Base-by-base conservation (phyloP, 129 eudicot species). In the Mikania micrantha region DNA sequence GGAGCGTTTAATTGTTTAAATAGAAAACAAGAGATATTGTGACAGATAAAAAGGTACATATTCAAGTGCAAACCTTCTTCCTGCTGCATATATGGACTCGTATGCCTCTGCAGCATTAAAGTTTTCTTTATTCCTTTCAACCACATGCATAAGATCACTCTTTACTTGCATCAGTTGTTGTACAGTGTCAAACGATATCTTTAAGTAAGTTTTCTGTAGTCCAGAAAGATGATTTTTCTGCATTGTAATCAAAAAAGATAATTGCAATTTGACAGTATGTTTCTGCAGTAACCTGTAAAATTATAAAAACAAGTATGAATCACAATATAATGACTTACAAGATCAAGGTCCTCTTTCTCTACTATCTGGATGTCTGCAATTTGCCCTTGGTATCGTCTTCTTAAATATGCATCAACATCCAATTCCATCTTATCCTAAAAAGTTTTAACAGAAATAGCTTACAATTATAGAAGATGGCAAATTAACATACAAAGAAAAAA, bases 141-240 rank as follows among this genome's bases (percentile, higher is more conserved):
- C 99, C 64, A 94, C 85, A 27, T 81, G 93, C 82, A 83, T 77
- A 31, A 94, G 87, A 67, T 94, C 99, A 64, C 82, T 83, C 80
- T 82, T 94, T 65, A 90, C 97, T 28, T 81, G 77, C 95, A 87
- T 87, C 82, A 94, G 49, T 83, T 94, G 97, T 74, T 94, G 99
- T 48, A 94, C 97, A 45, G 97, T 90, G 70, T 94, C 94, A 74
- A 94, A 94, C 9, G 95, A 87, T 70, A 94, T 85, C 85, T 94
- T 94, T 64, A 94, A 74, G 76, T 90, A 94, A 21, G 95, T 79
- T 73, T 83, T 94, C 24, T 72, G 84, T 56, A 94, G 73, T 39
- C 99, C 99, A 78, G 95, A 94, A 65, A 94, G 85, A 69, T 94
- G 99, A 58, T 94, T 94, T 90, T 94, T 90, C 99, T 94, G 95